These are phyloP conservation scores for Myxozyma vanderwaltii DNA, from an alignment of 805 yeast genomes.

Conservation along the genomic window DNA sequence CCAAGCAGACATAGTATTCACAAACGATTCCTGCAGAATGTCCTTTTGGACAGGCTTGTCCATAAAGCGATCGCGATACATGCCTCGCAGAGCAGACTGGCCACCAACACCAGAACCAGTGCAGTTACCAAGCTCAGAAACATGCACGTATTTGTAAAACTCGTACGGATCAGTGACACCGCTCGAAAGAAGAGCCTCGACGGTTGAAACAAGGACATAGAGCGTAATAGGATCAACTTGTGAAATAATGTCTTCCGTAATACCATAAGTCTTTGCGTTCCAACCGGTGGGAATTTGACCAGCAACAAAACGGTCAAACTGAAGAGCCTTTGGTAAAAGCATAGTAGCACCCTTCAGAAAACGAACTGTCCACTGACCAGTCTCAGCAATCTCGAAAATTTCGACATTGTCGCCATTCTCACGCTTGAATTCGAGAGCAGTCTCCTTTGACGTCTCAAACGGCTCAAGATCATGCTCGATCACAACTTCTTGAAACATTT, in stretches of 20 bases:
- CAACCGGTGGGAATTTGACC: constrained; percentile 99
- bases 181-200: constrained; percentile 87
- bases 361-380: constrained; percentile 90
- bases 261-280: constrained; percentile 94
- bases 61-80: constrained; percentile 92
- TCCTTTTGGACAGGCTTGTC: constrained; percentile 97
- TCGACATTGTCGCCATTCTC: constrained; percentile 95
- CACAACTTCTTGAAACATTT: constrained; percentile 91
- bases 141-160: constrained; percentile 96
- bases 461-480: constrained; percentile 96
- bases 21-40: constrained; percentile 95
- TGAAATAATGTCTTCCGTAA: constrained; percentile 83
- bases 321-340: constrained; percentile 84
- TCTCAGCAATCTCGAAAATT: constrained; percentile 80
- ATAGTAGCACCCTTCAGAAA: constrained; percentile 91
- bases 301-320: constrained; percentile 60
- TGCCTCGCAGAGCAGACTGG: constrained; percentile 93
- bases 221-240: constrained; percentile 98
- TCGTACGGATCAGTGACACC: constrained; percentile 99
- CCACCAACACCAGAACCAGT: constrained; percentile 99
- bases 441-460: constrained; percentile 90
- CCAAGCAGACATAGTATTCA: constrained; percentile 99
- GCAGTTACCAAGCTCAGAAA: constrained; percentile 98
- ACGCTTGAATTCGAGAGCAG: constrained; percentile 90
- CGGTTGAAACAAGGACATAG: constrained; percentile 89